A percentile compares a stretch with the other conserved stretches of the same genome.
Evolutionary conservation across 345 rosid genomes (phyloP).

Genomic region (Pugionium dolabratum): DNA sequence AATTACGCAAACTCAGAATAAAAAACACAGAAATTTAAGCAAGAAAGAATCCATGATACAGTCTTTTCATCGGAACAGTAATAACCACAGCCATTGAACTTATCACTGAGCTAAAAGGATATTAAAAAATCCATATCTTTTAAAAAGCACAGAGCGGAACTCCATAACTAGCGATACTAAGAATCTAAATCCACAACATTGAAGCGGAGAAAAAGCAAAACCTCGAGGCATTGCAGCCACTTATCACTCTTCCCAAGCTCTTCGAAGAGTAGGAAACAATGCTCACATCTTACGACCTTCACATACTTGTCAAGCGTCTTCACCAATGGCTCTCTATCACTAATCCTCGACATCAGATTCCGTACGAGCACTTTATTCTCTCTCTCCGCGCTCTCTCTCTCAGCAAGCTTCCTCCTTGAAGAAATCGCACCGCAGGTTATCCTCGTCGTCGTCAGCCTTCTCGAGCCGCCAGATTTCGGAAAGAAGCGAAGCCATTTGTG

Average conservation of each 20-base stretch:
- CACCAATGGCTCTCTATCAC: conserved; percentile 61
- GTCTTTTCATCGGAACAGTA: no score
- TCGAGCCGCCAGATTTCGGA: conserved; percentile 1
- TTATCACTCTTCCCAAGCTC: conserved; percentile 83
- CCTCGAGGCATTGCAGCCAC: conserved; percentile 96
- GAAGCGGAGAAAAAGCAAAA: conserved; percentile 26
- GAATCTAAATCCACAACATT: background rate
- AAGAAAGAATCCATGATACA: no score
- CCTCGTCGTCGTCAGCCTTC: conserved; percentile 10
- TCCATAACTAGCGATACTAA: background rate
- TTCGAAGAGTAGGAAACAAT: conserved; percentile 86
- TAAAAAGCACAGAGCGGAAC: no score
- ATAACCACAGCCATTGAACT: no score
- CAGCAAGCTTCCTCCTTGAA: conserved; percentile 50
- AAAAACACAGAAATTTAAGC: no score
- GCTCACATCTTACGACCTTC: conserved; percentile 65
- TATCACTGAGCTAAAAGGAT: no score
- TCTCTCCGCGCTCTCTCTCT: conserved; percentile 41
- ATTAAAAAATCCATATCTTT: no score
- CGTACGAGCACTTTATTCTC: conserved; percentile 68
- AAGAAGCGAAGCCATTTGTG: conserved; percentile 27
- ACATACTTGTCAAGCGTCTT: conserved; percentile 75
- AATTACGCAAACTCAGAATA: background rate
- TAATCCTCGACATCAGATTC: conserved; percentile 53
- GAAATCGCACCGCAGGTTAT: conserved; percentile 51